phyloP scores from a whole-genome alignment of 2,329 filamentous ascomycete species.

The Sphaceloma murrayae region DNA sequence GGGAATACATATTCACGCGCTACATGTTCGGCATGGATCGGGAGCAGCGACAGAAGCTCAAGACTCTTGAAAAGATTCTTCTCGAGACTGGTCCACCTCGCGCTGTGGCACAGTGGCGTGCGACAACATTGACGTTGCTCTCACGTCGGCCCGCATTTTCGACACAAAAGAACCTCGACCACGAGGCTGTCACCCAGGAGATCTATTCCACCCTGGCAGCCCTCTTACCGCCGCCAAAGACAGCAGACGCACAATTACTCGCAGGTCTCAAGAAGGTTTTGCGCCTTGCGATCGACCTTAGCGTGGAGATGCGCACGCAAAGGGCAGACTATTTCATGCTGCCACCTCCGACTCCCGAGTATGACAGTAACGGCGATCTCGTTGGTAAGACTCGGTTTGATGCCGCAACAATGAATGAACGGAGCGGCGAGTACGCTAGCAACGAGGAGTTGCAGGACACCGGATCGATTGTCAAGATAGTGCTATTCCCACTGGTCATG shows the following conservation, averaged over 20 bases:
- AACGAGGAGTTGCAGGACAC: constrained; percentile 74
- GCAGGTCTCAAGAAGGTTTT: constrained; percentile 81
- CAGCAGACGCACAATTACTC: constrained; percentile 70
- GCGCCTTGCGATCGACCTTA: constrained; percentile 76
- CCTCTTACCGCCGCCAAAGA: constrained; percentile 75
- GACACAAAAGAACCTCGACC: constrained; percentile 76
- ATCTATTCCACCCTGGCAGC: constrained; percentile 75
- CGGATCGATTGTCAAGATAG: constrained; percentile 72
- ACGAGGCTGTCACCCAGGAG: constrained; percentile 88
- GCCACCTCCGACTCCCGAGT: constrained; percentile 86
- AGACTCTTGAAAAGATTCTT: constrained; percentile 85
- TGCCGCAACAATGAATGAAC: constrained; percentile 87
- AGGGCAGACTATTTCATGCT: constrained; percentile 98
- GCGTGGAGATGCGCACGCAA: constrained; percentile 95
- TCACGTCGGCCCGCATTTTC: constrained; percentile 71
- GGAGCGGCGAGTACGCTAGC: constrained; percentile 57
- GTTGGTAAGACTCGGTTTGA: constrained; percentile 85
- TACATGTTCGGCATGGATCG: constrained; percentile 98
- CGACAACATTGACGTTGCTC: constrained; percentile 84
- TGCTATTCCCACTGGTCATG: constrained; percentile 91
- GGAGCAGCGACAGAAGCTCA: constrained; percentile 94
- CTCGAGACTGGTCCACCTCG: constrained; percentile 75
- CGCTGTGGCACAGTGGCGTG: constrained; percentile 95
- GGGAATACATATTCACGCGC: constrained; percentile 96
- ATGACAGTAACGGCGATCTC: constrained; percentile 85